phyloP scores from a whole-genome alignment of 768 basidiomycete genomes.

The Pisolithus microcarpus region DNA sequence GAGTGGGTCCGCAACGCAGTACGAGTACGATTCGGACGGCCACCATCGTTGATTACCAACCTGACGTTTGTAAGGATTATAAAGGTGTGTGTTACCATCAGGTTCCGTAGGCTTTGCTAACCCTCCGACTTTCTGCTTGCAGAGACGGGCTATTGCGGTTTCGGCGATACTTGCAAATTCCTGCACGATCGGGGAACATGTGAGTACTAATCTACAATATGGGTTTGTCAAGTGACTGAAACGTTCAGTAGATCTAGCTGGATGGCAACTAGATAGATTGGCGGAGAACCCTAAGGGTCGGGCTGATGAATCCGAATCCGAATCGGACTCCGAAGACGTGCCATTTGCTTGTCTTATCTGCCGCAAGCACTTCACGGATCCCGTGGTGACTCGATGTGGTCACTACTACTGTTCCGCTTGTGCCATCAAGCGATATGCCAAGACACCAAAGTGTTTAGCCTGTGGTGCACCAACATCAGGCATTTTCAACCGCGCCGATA shows the following conservation, averaged over 20 bases:
- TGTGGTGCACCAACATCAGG: conserved; percentile 91
- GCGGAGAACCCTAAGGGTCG: conserved; percentile 68
- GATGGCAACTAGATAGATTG: conserved; percentile 97
- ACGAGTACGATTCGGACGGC: conserved; percentile 84
- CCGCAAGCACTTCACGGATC: conserved; percentile 89
- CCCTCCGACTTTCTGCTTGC: conserved; percentile 7
- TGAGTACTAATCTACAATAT: conserved; percentile 33
- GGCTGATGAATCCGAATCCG: conserved; percentile 49
- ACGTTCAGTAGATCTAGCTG: conserved; percentile 67
- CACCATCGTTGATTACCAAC: conserved; percentile 95
- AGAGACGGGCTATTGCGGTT: conserved; percentile 99
- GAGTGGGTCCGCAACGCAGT: conserved; percentile 71
- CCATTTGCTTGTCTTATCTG: conserved; percentile 99
- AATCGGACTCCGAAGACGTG: conserved; percentile 73
- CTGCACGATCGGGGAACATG: conserved; percentile 95
- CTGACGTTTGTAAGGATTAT: conserved; percentile 99
- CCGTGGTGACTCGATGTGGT: conserved; percentile 91
- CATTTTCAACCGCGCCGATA: conserved; percentile 94
- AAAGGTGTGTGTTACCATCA: conserved; percentile 59
- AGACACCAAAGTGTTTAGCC: conserved; percentile 92
- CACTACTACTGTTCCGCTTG: conserved; percentile 96
- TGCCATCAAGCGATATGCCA: conserved; percentile 90
- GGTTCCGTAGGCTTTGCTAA: not conserved
- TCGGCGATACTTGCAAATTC: conserved; percentile 99
- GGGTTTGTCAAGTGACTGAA: conserved; percentile 5